Evolutionary conservation across 2,329 filamentous ascomycete genomes (phyloP), one percentile per base, ranked within the genome.

Genomic region (Aspergillus alliaceus): DNA sequence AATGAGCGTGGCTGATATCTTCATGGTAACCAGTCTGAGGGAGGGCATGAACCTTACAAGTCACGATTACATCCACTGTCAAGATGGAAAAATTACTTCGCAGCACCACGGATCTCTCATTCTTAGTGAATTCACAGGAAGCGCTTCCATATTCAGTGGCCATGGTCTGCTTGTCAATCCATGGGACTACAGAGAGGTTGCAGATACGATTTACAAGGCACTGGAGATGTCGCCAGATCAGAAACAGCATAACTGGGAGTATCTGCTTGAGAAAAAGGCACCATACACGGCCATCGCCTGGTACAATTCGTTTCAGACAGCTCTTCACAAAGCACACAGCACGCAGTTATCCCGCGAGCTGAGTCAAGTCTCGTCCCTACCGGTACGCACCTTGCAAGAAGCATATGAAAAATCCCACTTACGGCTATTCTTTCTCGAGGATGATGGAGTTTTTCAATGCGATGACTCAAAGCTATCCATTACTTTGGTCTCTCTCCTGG

Each of bases 1-100:
- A 2, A 80, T 97, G 53, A 91, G 90, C 4, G 88, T 95, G 49
- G 93, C 93, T 1, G 92, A 97, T 72, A 88, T 89, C 1, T 82
- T 97, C 51, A 93, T 96, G 85, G 93, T 97, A 68, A 96, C 93
- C 4, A 95, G 91, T 68, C 87, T 97, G 67, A 90, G 93, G 51
- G 93, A 97, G 72, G 93, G 93, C 63, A 97, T 97, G 93, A 97
- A 97, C 70, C 78, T 98, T 51, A 96, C 93, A 0, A 91, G 90
- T 5, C 93, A 97, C 71, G 93, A 98, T 70, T 98, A 91, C 68
- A 83, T 97, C 34, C 89, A 90, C 63, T 97, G 92, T 69, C 93
- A 98, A 72, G 93, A 97, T 67, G 92, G 92, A 39, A 83, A 84
- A 61, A 78, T 84, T 54, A 77, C 80, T 2, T 79, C 86, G 42